phyloP scores from a whole-genome alignment of 2,329 filamentous ascomycete genomes.

The Nothopassalora personata region DNA sequence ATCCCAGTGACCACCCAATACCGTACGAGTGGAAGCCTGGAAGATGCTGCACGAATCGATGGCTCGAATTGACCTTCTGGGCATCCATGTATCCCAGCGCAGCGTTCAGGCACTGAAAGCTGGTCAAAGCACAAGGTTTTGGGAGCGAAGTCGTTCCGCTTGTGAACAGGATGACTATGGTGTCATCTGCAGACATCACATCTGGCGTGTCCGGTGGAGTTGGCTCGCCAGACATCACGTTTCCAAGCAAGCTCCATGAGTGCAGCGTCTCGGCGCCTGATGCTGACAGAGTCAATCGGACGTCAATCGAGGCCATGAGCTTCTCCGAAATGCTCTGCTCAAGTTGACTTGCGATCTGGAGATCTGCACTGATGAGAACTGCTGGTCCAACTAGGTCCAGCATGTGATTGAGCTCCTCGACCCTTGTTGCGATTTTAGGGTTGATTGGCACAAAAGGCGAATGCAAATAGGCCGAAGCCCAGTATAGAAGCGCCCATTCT shows the following conservation, averaged over 20 bases:
- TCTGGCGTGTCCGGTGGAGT: conserved; percentile 31
- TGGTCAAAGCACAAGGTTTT: conserved; percentile 44
- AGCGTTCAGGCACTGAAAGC: conserved; percentile 35
- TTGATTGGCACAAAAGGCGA: conserved; percentile 31
- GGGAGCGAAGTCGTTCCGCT: conserved; percentile 48
- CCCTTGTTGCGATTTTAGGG: conserved; percentile 27
- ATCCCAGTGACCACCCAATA: conserved; percentile 29
- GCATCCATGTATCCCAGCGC: conserved; percentile 28
- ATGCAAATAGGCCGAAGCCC: conserved; percentile 31
- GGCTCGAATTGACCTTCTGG: conserved; percentile 26
- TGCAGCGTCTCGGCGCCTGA: conserved; percentile 16
- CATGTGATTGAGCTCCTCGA: conserved; percentile 31
- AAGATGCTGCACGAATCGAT: conserved; percentile 29
- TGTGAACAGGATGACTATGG: conserved; percentile 44
- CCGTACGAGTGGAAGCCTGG: conserved; percentile 32
- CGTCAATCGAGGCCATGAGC: conserved; percentile 21
- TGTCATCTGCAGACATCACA: conserved; percentile 25
- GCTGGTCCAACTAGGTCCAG: conserved; percentile 27
- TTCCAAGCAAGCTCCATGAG: conserved; percentile 24
- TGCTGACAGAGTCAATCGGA: conserved; percentile 22
- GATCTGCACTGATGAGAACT: conserved; percentile 25
- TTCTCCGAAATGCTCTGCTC: conserved; percentile 26
- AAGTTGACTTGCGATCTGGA: conserved; percentile 25
- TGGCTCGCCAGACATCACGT: conserved; percentile 29
- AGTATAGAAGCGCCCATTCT: conserved; percentile 33